phyloP scores from a whole-genome alignment of 192 early-diverging fungal genomes.

The Coemansia sp. region DNA sequence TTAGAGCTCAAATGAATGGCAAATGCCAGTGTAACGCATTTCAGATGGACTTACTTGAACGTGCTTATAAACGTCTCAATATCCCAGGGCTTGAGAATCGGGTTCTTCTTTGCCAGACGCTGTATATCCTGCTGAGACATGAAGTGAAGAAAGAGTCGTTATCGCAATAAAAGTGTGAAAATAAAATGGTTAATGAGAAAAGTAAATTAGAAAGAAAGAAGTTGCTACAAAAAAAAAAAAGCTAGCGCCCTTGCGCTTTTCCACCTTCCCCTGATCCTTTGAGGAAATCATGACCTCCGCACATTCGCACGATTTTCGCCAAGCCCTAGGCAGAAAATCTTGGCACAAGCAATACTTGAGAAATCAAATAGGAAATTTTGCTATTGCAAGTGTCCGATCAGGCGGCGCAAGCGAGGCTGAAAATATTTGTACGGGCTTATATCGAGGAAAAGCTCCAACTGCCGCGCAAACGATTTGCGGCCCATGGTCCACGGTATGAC shows the following conservation, averaged over 20 bases:
- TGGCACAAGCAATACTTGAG: not conserved
- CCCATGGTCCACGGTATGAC: not conserved
- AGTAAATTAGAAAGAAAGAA: not conserved
- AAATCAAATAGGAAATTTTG: not conserved
- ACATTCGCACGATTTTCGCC: not conserved
- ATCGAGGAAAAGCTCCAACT: not conserved
- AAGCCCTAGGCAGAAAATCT: not conserved
- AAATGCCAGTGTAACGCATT: not conserved
- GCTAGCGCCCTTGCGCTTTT: not conserved
- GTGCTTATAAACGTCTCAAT: slow-evolving; percentile 45
- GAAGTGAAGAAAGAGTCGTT: not conserved
- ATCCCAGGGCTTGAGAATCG: slow-evolving; percentile 57
- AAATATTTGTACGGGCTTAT: not conserved
- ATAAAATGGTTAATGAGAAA: not conserved
- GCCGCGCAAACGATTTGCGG: not conserved
- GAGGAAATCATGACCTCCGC: not conserved
- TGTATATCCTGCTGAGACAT: slow-evolving; percentile 20
- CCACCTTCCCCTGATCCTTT: not conserved
- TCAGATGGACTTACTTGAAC: slow-evolving; percentile 46
- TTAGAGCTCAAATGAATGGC: not conserved
- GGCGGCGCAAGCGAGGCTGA: not conserved
- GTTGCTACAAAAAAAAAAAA: not conserved
- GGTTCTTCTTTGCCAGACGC: slow-evolving; percentile 48
- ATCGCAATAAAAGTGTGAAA: not conserved
- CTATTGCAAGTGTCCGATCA: not conserved